Conservation (phyloP, 192 early-diverging fungal species). For the Cetraspora pellucida region DNA sequence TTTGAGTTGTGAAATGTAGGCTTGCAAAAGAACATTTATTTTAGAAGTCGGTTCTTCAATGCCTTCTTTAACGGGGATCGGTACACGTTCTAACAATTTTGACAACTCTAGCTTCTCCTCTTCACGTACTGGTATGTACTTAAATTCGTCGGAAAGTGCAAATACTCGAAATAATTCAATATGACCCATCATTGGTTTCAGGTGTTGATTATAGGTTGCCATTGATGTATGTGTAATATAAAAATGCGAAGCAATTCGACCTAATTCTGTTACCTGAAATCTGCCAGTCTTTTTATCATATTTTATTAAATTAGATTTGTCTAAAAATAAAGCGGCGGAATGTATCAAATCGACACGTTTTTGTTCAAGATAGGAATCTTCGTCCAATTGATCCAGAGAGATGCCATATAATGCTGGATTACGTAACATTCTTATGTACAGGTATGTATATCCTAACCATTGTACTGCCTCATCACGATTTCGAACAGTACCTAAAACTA, state of each 20-base stretch:
- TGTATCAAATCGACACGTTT: conserved; percentile 91
- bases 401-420: conserved; percentile 89
- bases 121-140: conserved; percentile 89
- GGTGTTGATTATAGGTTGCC: conserved; percentile 90
- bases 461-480: conserved; percentile 92
- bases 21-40: conserved; percentile 90
- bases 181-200: conserved; percentile 87
- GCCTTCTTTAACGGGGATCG: conserved; percentile 92
- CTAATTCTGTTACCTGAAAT: conserved; percentile 88
- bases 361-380: conserved; percentile 79
- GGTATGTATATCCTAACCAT: conserved; percentile 95
- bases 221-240: conserved; percentile 93
- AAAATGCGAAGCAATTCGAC: conserved; percentile 95
- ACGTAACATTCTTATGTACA: conserved; percentile 95
- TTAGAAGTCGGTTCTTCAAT: conserved; percentile 91
- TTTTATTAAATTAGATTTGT: conserved; percentile 91
- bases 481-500: conserved; percentile 89
- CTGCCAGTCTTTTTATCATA: conserved; percentile 92
- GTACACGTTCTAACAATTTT: conserved; percentile 89
- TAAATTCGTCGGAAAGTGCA: conserved; percentile 90
- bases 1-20: conserved; percentile 93
- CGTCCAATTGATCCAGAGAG: conserved; percentile 64
- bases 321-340: conserved; percentile 80
- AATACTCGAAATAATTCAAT: conserved; percentile 92
- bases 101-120: conserved; percentile 92